Base-by-base conservation (phyloP, 768 basidiomycete species). In the Gloeopeniophorella convolvens region DNA sequence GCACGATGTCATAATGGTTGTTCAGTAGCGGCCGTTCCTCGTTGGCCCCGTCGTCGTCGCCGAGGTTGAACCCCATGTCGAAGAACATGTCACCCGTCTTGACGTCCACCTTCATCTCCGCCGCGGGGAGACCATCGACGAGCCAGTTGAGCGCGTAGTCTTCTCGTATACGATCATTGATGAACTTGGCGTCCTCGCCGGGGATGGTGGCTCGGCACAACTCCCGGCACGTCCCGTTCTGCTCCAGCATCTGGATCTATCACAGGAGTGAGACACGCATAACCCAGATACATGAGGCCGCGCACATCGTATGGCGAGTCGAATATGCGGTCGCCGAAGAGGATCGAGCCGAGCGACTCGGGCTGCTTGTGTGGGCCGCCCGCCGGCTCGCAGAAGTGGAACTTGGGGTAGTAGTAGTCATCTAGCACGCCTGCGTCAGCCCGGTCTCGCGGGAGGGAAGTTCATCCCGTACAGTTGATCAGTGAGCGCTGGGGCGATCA, bases 301-400 rank as follows among this genome's bases (percentile, higher is more conserved):
- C 83, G 47, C 54, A 91, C 88, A 57, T 93, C 79, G 62, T 91
- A 97, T 2, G 85, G 88, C 3, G 90, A 90, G 61, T 85, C 82
- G 66, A 92, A 89, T 59, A 98, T 91, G 56, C 95, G 77, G 72
- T 97, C 95, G 13, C 95, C 95, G 58, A 96, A 96, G n/a, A 98
- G 71, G 60, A 97, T 93, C 15, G 89, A 89, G 5, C 95, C 95
- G 23, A 97, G 70, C 1, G 83, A 85, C 66, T 94, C 93, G 3
- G 90, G 85, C 62, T 83, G 82, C 59, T 78, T 79, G 62, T 79
- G 66, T 18, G 82, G 75, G 9, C 90, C 93, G 16, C 71, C 83
- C 34, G 74, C 68, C 21, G 95, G 95, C 50, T 78, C 62, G 62
- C 95, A 98, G 66, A 97, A 96, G 54, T 81, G 82, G 55, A 97